These are phyloP conservation scores for Apiospora marii DNA, from an alignment of 2,329 filamentous ascomycete species.

Conservation along the genomic window DNA sequence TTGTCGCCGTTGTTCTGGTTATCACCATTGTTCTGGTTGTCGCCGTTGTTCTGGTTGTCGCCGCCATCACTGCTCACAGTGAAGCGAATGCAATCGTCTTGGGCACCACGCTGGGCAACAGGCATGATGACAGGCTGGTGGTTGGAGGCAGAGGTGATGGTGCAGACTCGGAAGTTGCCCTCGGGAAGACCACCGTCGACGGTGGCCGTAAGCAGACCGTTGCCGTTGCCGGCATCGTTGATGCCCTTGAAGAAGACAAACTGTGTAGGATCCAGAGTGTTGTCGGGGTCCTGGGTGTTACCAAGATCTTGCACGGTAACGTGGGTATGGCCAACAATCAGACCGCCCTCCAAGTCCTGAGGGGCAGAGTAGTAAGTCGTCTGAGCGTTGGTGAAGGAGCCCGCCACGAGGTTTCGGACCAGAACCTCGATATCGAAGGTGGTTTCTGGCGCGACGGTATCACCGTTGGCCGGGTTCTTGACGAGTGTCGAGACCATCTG, in stretches of 20 bases:
- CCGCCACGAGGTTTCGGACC: constrained; percentile 60
- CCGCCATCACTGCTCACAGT: constrained; percentile 30
- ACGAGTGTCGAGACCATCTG: constrained; percentile 67
- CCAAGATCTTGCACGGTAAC: constrained; percentile 66
- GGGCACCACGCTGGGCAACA: constrained; percentile 70
- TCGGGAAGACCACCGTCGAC: constrained; percentile 66
- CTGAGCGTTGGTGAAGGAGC: constrained; percentile 66
- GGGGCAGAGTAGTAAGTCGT: constrained; percentile 68
- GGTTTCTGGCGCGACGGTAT: constrained; percentile 53
- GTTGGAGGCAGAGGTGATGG: constrained; percentile 67
- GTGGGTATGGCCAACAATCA: constrained; percentile 66
- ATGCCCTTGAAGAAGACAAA: constrained; percentile 73
- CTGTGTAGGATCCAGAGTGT: constrained; percentile 58
- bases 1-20: constrained; percentile 28
- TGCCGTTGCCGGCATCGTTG: constrained; percentile 65
- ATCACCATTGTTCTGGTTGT: constrained; percentile 30
- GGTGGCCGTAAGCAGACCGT: constrained; percentile 59
- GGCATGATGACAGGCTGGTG: constrained; percentile 73
- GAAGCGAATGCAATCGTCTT: constrained; percentile 65
- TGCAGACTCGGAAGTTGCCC: constrained; percentile 71
- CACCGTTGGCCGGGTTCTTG: constrained; percentile 58
- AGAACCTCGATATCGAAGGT: constrained; percentile 62
- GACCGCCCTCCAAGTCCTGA: constrained; percentile 58
- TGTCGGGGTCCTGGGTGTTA: constrained; percentile 54
- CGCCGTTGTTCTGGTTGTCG: constrained; percentile 27